phyloP scores from a whole-genome alignment of 140 eudicot genomes.

The Ambrosia hybrid region DNA sequence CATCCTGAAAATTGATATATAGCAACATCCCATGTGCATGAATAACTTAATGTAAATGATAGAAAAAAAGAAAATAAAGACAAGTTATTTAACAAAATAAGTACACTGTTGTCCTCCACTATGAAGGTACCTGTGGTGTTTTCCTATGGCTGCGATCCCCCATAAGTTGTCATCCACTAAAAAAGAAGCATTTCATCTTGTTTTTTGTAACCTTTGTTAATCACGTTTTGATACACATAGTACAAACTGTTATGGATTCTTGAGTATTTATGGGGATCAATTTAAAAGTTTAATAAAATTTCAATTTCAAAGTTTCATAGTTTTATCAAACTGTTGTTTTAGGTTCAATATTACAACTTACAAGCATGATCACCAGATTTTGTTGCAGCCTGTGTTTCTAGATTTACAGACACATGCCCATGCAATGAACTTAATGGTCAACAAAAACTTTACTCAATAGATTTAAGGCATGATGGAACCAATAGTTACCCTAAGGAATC shows the following conservation, averaged over 20 bases:
- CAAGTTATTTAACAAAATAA: neutral
- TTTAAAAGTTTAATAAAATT: no score
- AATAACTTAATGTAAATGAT: neutral
- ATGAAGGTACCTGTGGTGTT: slow-evolving; percentile 92
- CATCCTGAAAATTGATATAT: slow-evolving; percentile 52
- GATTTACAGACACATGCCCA: slow-evolving; percentile 60
- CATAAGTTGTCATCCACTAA: slow-evolving; percentile 86
- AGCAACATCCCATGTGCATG: slow-evolving; percentile 7
- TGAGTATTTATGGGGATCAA: no score
- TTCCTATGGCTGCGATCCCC: slow-evolving; percentile 92
- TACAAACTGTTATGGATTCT: no score
- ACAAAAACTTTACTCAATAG: neutral
- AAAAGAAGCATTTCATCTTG: no score
- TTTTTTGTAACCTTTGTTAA: no score
- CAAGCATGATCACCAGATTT: slow-evolving; percentile 57
- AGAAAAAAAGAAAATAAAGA: neutral
- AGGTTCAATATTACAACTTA: no score
- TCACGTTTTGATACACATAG: no score
- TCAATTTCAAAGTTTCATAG: no score
- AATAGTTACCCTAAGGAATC: slow-evolving; percentile 66
- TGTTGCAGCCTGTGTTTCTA: slow-evolving; percentile 58
- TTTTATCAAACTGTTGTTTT: no score
- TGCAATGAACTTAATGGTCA: slow-evolving; percentile 25
- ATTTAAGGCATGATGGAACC: neutral
- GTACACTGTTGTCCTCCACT: slow-evolving; percentile 82